Base-by-base conservation (phyloP, 2,329 filamentous ascomycete genomes). In the Aureobasidium sp. region DNA sequence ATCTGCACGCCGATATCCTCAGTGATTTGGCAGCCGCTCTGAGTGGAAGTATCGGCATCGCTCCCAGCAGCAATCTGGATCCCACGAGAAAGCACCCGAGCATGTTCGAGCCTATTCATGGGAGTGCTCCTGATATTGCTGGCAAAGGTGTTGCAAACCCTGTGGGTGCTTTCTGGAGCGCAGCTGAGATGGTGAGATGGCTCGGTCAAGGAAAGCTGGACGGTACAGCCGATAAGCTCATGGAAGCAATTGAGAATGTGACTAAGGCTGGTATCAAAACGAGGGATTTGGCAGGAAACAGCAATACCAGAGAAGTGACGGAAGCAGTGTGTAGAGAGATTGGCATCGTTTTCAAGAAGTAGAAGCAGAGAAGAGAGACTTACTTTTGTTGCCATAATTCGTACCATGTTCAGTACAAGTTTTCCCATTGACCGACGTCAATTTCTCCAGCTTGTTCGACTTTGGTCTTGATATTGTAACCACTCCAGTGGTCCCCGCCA, bases 121-220 rank as follows among this genome's bases (percentile, higher is more conserved):
- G 88, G 13, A 88, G 84, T 33, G 89, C 88, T 0, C 88, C 88
- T 4, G 89, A 91, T 68, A 91, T 91, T 64, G 87, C 86, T 1
- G 88, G 90, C 4, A 86, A 88, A 71, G 88, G 88, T 0, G 80
- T 88, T 33, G 87, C 88, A 1, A 91, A 91, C 71, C 88, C 89
- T 0, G 82, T 91, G 0, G 89, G 86, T 9, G 90, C 89, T 9
- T 90, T 91, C 74, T 92, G 90, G 90, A 90, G 89, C 0, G 89
- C 87, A 0, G 88, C 89, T 7, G 90, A 91, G 80, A 88, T 93
- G 87, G 81, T 91, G 16, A 78, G 84, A 47, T 90, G 89, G 84
- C 75, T 91, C n/a, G 89, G 89, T 0, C 79, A 75, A 25, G 76
- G 76, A 7, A 66, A 72, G 54, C 70, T 89, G 66, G 81, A 85